Percentiles rank a stretch among this genome's conserved stretches.
phyloP scores from a whole-genome alignment of 2,329 filamentous ascomycete genomes.

The Aspergillus nomiae region DNA sequence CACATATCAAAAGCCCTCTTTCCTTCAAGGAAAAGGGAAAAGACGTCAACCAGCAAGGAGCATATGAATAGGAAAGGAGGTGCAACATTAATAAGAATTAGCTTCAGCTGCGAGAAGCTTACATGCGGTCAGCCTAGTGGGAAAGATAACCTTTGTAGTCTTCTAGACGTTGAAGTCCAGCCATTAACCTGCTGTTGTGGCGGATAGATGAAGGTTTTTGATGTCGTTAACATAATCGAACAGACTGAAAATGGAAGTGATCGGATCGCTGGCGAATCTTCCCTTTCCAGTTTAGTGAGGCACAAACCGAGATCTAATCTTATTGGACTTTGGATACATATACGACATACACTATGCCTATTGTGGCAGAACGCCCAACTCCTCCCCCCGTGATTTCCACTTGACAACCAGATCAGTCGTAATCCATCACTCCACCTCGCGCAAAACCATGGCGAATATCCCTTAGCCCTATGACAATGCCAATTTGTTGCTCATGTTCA shows the following conservation, averaged over 20 bases:
- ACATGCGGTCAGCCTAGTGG: too few relatives aligned
- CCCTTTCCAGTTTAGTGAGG: neutral
- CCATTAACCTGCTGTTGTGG: neutral
- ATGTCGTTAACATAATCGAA: neutral
- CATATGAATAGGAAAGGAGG: neutral
- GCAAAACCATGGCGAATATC: neutral
- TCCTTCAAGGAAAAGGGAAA: neutral
- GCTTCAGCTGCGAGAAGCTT: neutral
- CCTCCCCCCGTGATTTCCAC: neutral
- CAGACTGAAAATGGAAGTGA: too few relatives aligned
- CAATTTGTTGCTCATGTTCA: slow-evolving; percentile 5
- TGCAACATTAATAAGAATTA: neutral
- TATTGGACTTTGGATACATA: neutral
- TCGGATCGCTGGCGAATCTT: neutral
- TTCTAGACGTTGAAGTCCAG: neutral
- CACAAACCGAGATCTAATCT: neutral
- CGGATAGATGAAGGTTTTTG: neutral
- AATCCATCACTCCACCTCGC: neutral
- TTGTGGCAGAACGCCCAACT: neutral
- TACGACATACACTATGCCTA: slow-evolving; percentile 1
- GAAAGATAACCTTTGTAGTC: neutral
- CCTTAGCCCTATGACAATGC: neutral
- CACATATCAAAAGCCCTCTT: too few relatives aligned
- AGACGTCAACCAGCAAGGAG: neutral
- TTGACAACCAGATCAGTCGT: neutral